Percentiles rank a stretch among this genome's conserved stretches.
phyloP scores from a whole-genome alignment of 495 filamentous ascomycete genomes.

The Lepidopterella palustris region DNA sequence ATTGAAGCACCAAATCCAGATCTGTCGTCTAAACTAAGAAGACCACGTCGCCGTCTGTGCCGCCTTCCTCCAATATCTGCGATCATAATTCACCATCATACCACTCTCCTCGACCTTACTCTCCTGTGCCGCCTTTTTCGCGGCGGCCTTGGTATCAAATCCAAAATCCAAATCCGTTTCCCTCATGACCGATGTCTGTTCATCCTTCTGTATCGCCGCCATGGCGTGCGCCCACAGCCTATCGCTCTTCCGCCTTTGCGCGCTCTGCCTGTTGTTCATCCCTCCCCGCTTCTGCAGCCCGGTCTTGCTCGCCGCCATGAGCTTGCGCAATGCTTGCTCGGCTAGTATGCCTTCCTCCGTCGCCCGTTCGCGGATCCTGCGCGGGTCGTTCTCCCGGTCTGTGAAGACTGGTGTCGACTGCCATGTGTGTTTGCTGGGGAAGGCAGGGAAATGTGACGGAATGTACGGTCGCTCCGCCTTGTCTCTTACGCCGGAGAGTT shows the following conservation, averaged over 20 bases:
- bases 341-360: constrained; percentile 67
- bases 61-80: constrained; percentile 31
- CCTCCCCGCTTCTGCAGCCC: constrained; percentile 24
- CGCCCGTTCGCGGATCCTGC: constrained; percentile 64
- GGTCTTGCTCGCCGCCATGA: constrained; percentile 46
- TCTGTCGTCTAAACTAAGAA: neutral
- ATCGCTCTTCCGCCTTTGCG: constrained; percentile 15
- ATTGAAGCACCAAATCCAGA: neutral
- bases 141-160: constrained; percentile 1
- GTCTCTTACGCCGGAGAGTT: constrained; percentile 48
- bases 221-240: constrained; percentile 29
- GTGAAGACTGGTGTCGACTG: constrained; percentile 59
- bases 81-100: constrained; percentile 35
- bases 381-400: constrained; percentile 59
- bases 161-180: constrained; percentile 22
- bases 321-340: constrained; percentile 64
- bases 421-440: constrained; percentile 70
- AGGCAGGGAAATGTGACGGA: constrained; percentile 60
- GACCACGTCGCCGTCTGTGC: constrained; percentile 2
- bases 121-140: constrained; percentile 1
- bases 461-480: constrained; percentile 49
- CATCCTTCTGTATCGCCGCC: constrained; percentile 33
- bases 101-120: constrained; percentile 21
- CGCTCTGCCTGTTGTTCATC: constrained; percentile 10
- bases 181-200: constrained; percentile 29